Evolutionary conservation across 805 yeast genomes (phyloP).

Genomic region (Spathaspora gorwiae): DNA sequence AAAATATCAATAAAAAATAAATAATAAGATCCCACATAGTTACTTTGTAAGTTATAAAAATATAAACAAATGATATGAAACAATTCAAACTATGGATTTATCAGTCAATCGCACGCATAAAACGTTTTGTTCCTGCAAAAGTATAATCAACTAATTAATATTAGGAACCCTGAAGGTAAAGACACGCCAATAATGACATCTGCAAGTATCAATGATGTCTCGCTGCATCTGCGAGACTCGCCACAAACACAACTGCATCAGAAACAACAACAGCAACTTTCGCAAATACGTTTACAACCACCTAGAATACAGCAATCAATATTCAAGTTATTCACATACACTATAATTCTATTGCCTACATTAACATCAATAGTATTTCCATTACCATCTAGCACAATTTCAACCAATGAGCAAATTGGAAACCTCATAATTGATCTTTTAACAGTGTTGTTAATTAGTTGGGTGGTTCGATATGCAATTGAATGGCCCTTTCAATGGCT

Average conservation of each 20-base stretch:
- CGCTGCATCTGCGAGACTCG: too few species aligned
- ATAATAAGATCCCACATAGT: too few species aligned
- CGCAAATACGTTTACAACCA: not conserved
- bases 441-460: slow-evolving; percentile 27
- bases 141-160: too few species aligned
- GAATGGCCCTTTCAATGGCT: slow-evolving; percentile 45
- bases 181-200: too few species aligned
- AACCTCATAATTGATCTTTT: slow-evolving; percentile 27
- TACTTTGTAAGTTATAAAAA: too few species aligned
- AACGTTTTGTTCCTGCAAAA: too few species aligned
- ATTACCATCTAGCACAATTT: slow-evolving; percentile 5
- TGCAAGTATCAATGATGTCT: too few species aligned
- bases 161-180: too few species aligned
- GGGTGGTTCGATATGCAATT: slow-evolving; percentile 27
- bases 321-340: slow-evolving; percentile 17
- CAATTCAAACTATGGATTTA: too few species aligned
- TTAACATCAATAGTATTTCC: slow-evolving; percentile 22
- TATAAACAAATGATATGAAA: too few species aligned
- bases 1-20: too few species aligned
- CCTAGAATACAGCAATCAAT: not conserved
- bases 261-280: not conserved
- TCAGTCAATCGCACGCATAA: too few species aligned
- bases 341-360: slow-evolving; percentile 21
- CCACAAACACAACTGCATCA: not conserved
- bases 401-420: slow-evolving; percentile 16